Percentiles rank a stretch among this genome's conserved stretches.
These are phyloP conservation scores for Pichia norvegensis DNA, from an alignment of 1,139 yeast species.

Conservation along the genomic window DNA sequence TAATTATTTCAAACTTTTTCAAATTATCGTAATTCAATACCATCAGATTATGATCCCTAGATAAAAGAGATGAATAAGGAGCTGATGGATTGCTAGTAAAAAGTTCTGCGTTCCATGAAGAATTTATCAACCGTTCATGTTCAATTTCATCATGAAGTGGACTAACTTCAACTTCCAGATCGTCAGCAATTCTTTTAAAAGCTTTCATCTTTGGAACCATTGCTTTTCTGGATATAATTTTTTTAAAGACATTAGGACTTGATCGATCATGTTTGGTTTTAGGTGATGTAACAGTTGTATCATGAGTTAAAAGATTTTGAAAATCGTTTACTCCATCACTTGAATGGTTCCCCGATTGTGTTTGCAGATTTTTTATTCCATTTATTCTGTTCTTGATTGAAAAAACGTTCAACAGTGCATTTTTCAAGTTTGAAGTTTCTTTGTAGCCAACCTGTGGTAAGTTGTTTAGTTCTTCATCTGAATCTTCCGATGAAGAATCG, in stretches of 20 bases:
- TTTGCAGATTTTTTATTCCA: background rate
- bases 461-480: background rate
- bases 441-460: background rate
- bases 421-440: constrained; percentile 1
- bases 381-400: constrained; percentile 1
- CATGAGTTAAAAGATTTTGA: background rate
- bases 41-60: constrained; percentile 4
- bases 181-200: constrained; percentile 27
- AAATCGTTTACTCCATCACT: background rate
- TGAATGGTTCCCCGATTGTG: background rate
- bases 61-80: constrained; percentile 3
- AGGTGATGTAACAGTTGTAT: background rate
- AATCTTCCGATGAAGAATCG: background rate
- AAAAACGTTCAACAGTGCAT: constrained; percentile 4
- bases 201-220: constrained; percentile 27
- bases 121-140: constrained; percentile 29
- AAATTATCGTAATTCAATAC: constrained; percentile 21
- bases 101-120: constrained; percentile 23
- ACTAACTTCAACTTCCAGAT: constrained; percentile 27
- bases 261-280: background rate
- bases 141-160: constrained; percentile 29
- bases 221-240: constrained; percentile 20
- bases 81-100: constrained; percentile 2
- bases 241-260: constrained; percentile 23
- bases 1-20: constrained; percentile 27